These are phyloP conservation scores for Pseudogymnoascus sp. DNA, from an alignment of 2,329 filamentous ascomycete genomes.

Conservation along the genomic window DNA sequence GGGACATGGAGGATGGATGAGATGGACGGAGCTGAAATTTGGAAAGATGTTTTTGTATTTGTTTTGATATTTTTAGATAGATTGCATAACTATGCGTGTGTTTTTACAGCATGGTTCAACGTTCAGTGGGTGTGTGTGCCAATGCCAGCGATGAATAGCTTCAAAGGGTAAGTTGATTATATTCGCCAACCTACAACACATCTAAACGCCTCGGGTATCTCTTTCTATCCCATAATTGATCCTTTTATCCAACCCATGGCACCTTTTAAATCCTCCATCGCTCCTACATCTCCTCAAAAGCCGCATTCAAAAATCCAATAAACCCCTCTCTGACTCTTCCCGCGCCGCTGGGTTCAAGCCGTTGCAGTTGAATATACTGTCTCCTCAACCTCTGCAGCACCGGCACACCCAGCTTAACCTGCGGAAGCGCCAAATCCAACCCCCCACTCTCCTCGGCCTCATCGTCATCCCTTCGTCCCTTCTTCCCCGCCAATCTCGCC, in stretches of 20 bases:
- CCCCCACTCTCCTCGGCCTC: conserved; percentile 36
- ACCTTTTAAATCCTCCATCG: neutral
- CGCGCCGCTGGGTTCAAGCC: conserved; percentile 54
- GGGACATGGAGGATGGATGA: neutral
- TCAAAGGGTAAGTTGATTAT: neutral
- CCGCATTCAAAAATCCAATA: conserved; percentile 59
- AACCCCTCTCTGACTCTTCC: conserved; percentile 55
- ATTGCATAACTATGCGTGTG: neutral
- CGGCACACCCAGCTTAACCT: conserved; percentile 59
- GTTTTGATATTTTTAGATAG: conserved; percentile 6
- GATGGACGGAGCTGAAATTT: neutral
- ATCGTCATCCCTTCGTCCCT: conserved; percentile 23
- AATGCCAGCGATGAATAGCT: neutral
- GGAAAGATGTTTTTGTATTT: neutral
- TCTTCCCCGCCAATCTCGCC: conserved; percentile 54
- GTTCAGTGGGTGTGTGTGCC: neutral
- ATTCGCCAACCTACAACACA: neutral
- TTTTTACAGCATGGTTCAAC: neutral
- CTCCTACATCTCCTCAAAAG: conserved; percentile 40
- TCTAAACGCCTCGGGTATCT: conserved; percentile 4
- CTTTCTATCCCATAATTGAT: conserved; percentile 3
- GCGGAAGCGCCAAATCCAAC: conserved; percentile 57
- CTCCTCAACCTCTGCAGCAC: conserved; percentile 71
- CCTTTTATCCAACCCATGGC: neutral
- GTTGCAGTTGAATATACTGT: conserved; percentile 70